Evolutionary conservation across 148 eudicot species (phyloP).

Genomic region (Fallopia convolvulus): DNA sequence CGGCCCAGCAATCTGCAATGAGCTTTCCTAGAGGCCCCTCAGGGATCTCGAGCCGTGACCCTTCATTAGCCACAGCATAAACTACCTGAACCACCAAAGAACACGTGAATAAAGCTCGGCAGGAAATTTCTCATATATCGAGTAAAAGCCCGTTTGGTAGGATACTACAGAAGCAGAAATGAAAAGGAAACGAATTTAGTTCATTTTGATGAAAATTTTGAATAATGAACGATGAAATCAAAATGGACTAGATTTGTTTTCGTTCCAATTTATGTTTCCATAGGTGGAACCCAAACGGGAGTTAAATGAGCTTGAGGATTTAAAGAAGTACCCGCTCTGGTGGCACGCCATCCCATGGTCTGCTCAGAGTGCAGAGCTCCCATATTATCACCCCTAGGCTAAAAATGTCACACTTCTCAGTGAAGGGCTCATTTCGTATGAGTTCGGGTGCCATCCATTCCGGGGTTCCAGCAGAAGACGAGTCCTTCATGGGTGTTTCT

Average conservation of each 20-base stretch:
- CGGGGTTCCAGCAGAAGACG: slow-evolving; percentile 93
- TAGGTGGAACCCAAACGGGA: not conserved
- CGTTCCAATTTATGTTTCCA: too few species aligned
- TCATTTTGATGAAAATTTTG: too few species aligned
- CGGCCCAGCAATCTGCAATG: slow-evolving; percentile 89
- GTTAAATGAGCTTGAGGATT: not conserved
- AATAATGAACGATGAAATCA: slow-evolving; percentile 33
- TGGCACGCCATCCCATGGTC: slow-evolving; percentile 87
- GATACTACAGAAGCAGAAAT: too few species aligned
- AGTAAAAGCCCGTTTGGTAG: too few species aligned
- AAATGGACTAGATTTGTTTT: too few species aligned
- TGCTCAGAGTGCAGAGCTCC: slow-evolving; percentile 83
- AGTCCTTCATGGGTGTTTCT: slow-evolving; percentile 39
- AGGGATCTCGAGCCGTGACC: slow-evolving; percentile 69
- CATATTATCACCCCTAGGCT: slow-evolving; percentile 99
- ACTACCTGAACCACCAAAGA: slow-evolving; percentile 50
- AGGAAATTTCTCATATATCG: not conserved
- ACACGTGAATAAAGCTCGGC: not conserved
- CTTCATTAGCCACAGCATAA: slow-evolving; percentile 75
- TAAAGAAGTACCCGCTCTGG: slow-evolving; percentile 63
- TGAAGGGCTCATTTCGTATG: slow-evolving; percentile 82
- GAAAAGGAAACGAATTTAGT: too few species aligned
- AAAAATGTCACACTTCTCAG: slow-evolving; percentile 93
- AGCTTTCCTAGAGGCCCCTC: slow-evolving; percentile 86
- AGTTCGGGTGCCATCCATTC: slow-evolving; percentile 99